Evolutionary conservation across 2,329 filamentous ascomycete species (phyloP).

Genomic region (Aspergillus hortae): DNA sequence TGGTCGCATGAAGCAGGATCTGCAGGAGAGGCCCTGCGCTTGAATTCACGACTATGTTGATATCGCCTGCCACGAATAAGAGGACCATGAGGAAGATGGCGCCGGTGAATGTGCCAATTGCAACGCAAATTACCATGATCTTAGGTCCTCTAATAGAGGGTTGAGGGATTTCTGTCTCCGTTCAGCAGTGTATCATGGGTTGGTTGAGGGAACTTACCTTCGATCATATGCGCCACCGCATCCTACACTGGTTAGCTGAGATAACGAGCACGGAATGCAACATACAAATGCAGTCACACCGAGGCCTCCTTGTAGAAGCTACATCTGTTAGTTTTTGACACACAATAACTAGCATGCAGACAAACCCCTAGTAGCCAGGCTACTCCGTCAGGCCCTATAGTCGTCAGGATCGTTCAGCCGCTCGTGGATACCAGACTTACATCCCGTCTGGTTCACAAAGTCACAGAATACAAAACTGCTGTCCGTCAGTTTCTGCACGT

Average conservation of each 20-base stretch:
- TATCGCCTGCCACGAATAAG: constrained; percentile 60
- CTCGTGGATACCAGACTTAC: constrained; percentile 25
- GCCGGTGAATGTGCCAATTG: constrained; percentile 60
- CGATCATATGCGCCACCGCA: constrained; percentile 45
- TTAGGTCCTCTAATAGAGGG: constrained; percentile 55
- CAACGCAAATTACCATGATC: constrained; percentile 63
- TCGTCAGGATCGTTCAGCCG: constrained; percentile 9
- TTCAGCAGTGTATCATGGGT: neutral
- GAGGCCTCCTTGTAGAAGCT: constrained; percentile 47
- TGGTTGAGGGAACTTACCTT: constrained; percentile 9
- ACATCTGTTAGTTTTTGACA: constrained; percentile 9
- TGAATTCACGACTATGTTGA: constrained; percentile 54
- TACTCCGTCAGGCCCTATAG: constrained; percentile 59
- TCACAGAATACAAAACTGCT: constrained; percentile 53
- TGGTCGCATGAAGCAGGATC: constrained; percentile 61
- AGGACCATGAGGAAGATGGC: constrained; percentile 60
- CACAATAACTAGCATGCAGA: neutral
- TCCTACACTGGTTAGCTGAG: constrained; percentile 20
- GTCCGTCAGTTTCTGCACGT: no score
- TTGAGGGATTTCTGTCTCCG: constrained; percentile 33
- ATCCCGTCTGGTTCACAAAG: constrained; percentile 66
- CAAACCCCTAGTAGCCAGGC: constrained; percentile 40
- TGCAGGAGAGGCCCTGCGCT: constrained; percentile 57
- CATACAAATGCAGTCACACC: constrained; percentile 50
- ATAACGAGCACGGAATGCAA: neutral